phyloP scores from a whole-genome alignment of 2,329 filamentous ascomycete genomes.

The Arthrinium phaeospermum region DNA sequence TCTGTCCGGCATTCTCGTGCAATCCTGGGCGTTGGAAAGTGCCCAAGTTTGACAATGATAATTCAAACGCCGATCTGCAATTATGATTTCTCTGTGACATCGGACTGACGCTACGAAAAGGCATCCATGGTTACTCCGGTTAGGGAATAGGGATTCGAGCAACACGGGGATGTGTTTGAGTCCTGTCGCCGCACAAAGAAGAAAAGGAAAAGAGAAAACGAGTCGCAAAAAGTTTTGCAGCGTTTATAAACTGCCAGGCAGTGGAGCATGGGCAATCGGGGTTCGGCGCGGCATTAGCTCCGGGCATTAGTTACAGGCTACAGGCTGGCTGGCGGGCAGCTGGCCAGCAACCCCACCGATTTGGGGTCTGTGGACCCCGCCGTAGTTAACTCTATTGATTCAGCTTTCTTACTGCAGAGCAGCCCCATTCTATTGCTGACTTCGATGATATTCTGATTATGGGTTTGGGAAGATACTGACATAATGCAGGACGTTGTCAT shows the following conservation, averaged over 20 bases:
- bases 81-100: constrained; percentile 77
- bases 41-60: constrained; percentile 33
- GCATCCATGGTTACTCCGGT: constrained; percentile 60
- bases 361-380: too few species aligned
- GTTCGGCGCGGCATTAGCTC: not conserved
- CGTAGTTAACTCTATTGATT: too few species aligned
- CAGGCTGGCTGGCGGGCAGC: not conserved
- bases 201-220: constrained; percentile 57
- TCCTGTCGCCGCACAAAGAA: constrained; percentile 83
- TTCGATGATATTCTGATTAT: too few species aligned
- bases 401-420: too few species aligned
- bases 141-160: constrained; percentile 65
- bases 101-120: constrained; percentile 72
- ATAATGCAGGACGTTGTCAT: not conserved
- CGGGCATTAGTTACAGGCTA: not conserved
- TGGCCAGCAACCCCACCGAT: not conserved
- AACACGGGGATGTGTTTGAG: constrained; percentile 76
- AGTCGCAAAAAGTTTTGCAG: constrained; percentile 14
- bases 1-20: constrained; percentile 61
- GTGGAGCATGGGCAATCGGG: constrained; percentile 1
- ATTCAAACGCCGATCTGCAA: constrained; percentile 47
- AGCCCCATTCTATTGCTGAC: too few species aligned
- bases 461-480: not conserved
- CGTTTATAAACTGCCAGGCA: not conserved
- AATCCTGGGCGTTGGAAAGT: constrained; percentile 36